These are phyloP conservation scores for Penicillium decumbens DNA, from an alignment of 2,329 filamentous ascomycete genomes.

Conservation along the genomic window DNA sequence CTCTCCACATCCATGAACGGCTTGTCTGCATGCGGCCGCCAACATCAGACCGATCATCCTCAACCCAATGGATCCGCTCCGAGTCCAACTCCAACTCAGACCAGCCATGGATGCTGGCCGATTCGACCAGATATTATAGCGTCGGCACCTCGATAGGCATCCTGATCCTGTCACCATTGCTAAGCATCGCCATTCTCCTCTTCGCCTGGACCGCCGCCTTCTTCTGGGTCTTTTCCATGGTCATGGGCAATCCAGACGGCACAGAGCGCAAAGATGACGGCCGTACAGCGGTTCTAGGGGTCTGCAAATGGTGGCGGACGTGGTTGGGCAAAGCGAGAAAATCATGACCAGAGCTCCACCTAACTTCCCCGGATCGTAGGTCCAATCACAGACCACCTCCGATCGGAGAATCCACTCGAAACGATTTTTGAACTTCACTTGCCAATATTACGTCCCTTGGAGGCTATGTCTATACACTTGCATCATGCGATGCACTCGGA, in stretches of 20 bases:
- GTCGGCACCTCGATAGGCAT: constrained; percentile 46
- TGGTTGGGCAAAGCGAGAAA: constrained; percentile 46
- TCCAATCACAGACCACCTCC: not conserved
- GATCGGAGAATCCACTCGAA: constrained; percentile 6
- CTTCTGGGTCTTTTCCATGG: constrained; percentile 59
- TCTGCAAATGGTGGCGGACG: constrained; percentile 57
- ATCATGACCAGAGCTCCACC: constrained; percentile 3
- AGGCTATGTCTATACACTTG: constrained; percentile 14
- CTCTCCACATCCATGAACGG: constrained; percentile 47
- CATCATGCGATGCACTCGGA: constrained; percentile 12
- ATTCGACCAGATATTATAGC: constrained; percentile 35
- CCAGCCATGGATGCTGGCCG: constrained; percentile 22
- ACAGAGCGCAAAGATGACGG: constrained; percentile 59
- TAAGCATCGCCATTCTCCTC: constrained; percentile 54
- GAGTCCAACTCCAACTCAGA: constrained; percentile 40
- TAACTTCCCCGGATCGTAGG: not conserved
- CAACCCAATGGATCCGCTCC: constrained; percentile 37
- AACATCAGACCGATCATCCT: constrained; percentile 22
- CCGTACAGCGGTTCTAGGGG: constrained; percentile 54
- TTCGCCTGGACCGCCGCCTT: constrained; percentile 56
- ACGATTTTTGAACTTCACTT: constrained; percentile 13
- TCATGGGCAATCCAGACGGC: constrained; percentile 59
- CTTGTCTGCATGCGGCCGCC: constrained; percentile 28
- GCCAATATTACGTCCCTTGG: constrained; percentile 10
- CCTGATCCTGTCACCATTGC: constrained; percentile 52